These are phyloP conservation scores for Tagetes erecta DNA, from an alignment of 129 eudicot genomes.

Conservation along the genomic window DNA sequence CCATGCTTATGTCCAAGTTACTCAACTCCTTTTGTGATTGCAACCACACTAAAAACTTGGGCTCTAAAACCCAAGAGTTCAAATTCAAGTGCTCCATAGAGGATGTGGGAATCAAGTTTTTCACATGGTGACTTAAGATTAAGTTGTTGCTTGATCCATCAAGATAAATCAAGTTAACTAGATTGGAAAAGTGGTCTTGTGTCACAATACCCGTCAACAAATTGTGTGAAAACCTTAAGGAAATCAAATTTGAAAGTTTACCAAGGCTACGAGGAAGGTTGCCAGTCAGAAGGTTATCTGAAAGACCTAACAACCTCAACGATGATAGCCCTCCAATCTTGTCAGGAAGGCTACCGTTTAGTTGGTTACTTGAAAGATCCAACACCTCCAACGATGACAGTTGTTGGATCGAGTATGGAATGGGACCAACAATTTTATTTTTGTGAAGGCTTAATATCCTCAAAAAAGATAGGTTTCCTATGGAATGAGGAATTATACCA, in stretches of 20 bases:
- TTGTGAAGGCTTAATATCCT: too few relatives aligned
- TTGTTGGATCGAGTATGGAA: background rate
- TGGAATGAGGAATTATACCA: too few relatives aligned
- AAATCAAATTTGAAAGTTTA: background rate
- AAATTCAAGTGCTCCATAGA: background rate
- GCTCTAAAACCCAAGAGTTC: background rate
- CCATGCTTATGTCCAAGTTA: background rate
- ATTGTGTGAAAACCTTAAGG: background rate
- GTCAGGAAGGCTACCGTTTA: background rate
- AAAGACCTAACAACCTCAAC: background rate
- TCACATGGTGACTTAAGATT: background rate
- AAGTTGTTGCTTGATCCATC: background rate
- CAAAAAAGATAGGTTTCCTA: too few relatives aligned
- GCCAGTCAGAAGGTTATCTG: background rate
- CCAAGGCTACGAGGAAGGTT: background rate
- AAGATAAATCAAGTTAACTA: background rate
- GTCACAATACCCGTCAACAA: conserved; percentile 1
- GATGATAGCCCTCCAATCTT: conserved; percentile 7
- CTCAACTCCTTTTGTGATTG: background rate
- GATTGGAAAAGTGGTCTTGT: background rate
- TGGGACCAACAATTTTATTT: background rate
- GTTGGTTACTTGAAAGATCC: background rate
- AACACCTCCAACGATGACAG: background rate
- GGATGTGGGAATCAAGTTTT: background rate
- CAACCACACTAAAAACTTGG: background rate